These are phyloP conservation scores for Fusarium heterosporum DNA, from an alignment of 2,329 filamentous ascomycete species.

Conservation along the genomic window DNA sequence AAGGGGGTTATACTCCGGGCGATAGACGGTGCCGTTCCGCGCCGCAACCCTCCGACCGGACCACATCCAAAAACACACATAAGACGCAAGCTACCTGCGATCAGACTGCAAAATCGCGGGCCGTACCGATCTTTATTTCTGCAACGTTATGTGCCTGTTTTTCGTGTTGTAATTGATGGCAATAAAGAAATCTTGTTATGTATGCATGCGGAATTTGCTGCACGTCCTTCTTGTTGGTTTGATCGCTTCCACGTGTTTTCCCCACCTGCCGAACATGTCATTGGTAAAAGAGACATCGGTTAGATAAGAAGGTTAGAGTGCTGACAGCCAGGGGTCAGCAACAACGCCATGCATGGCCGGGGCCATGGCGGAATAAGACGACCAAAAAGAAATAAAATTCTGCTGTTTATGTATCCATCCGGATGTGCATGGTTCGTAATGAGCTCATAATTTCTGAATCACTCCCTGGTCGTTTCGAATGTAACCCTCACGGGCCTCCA, in stretches of 20 bases:
- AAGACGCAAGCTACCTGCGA: background rate
- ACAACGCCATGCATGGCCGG: slow-evolving; percentile 4
- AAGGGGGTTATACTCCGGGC: slow-evolving; percentile 28
- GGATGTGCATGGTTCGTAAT: no score
- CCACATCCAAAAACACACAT: background rate
- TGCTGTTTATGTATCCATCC: background rate
- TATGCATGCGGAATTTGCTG: background rate
- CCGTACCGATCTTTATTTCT: slow-evolving; percentile 23
- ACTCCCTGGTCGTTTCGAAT: background rate
- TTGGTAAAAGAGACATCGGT: background rate
- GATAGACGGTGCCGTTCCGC: slow-evolving; percentile 27
- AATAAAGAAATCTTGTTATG: background rate
- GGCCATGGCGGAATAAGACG: background rate
- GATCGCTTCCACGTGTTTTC: slow-evolving; percentile 10
- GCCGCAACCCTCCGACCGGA: slow-evolving; percentile 2
- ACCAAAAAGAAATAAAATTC: background rate
- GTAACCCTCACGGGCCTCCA: background rate
- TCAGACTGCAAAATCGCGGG: slow-evolving; percentile 20
- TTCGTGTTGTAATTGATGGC: background rate
- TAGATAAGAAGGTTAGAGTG: slow-evolving; percentile 13
- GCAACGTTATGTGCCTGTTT: background rate
- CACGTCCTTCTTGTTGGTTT: background rate
- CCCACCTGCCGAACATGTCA: slow-evolving; percentile 1
- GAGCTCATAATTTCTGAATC: background rate
- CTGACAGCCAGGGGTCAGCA: slow-evolving; percentile 17